These are phyloP conservation scores for Phytophthora foliorum DNA, from an alignment of 352 stramenopile genomes.

Conservation along the genomic window DNA sequence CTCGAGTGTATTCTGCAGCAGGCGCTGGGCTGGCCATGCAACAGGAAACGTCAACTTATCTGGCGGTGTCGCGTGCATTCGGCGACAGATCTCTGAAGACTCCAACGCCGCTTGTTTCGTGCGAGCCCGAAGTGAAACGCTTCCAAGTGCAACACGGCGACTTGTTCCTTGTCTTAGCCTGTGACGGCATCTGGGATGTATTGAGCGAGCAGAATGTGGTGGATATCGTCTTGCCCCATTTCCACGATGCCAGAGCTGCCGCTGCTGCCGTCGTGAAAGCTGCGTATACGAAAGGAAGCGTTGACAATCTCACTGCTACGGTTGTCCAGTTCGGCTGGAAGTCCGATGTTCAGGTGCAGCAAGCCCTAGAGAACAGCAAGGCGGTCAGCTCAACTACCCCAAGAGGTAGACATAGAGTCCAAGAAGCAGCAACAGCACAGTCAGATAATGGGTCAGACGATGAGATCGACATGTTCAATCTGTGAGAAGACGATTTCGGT, in stretches of 20 bases:
- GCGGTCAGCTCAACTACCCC: neutral
- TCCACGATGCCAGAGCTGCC: slow-evolving; percentile 51
- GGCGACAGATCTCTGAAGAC: slow-evolving; percentile 66
- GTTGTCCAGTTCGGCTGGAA: slow-evolving; percentile 66
- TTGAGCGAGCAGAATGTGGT: slow-evolving; percentile 70
- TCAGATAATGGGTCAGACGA: slow-evolving; percentile 25
- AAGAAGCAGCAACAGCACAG: slow-evolving; percentile 18
- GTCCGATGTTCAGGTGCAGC: slow-evolving; percentile 22
- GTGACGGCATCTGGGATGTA: slow-evolving; percentile 74
- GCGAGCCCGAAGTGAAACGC: slow-evolving; percentile 54
- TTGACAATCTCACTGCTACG: slow-evolving; percentile 67
- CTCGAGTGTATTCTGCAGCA: slow-evolving; percentile 62
- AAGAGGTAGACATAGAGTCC: neutral
- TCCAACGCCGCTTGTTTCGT: slow-evolving; percentile 57
- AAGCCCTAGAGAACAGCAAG: slow-evolving; percentile 17
- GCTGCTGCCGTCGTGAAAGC: slow-evolving; percentile 64
- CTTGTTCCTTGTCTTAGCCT: slow-evolving; percentile 67
- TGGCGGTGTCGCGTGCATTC: slow-evolving; percentile 72
- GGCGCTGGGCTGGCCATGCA: slow-evolving; percentile 47
- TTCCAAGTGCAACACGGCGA: slow-evolving; percentile 51
- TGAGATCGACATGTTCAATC: slow-evolving; percentile 72
- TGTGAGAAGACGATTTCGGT: slow-evolving; percentile 30
- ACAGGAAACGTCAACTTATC: slow-evolving; percentile 44
- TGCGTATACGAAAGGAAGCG: slow-evolving; percentile 61
- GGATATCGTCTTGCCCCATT: slow-evolving; percentile 52